These are phyloP conservation scores for Albugo candida DNA, from an alignment of 352 stramenopile species.

Conservation along the genomic window DNA sequence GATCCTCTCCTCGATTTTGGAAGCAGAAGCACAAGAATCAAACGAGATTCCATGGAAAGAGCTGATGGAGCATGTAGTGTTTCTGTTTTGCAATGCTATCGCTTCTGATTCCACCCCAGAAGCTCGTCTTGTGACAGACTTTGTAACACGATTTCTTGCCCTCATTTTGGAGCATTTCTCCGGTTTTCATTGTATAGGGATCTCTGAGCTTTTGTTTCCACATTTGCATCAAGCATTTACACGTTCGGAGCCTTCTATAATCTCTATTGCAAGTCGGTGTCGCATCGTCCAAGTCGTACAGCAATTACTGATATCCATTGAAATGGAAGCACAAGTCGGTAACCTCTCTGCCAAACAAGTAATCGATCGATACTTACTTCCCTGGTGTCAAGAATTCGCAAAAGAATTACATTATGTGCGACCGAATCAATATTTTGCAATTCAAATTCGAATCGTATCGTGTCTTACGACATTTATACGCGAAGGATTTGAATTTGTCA, in stretches of 20 bases:
- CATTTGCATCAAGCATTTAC: constrained; percentile 43
- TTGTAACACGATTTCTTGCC: constrained; percentile 55
- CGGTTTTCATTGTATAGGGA: constrained; percentile 58
- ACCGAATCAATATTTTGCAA: constrained; percentile 29
- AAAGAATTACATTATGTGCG: not conserved
- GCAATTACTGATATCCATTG: constrained; percentile 55
- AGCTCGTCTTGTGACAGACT: constrained; percentile 34
- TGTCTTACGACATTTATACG: constrained; percentile 60
- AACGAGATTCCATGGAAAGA: constrained; percentile 20
- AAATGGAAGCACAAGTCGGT: constrained; percentile 66
- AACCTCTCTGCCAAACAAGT: constrained; percentile 18
- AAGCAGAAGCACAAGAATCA: constrained; percentile 62
- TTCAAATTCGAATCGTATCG: constrained; percentile 61
- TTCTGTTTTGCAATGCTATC: constrained; percentile 25
- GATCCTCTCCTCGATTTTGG: constrained; percentile 55
- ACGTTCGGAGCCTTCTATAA: constrained; percentile 3
- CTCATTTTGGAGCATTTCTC: constrained; percentile 52
- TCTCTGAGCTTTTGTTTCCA: constrained; percentile 51
- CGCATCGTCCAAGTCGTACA: constrained; percentile 56
- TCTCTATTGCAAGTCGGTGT: constrained; percentile 8
- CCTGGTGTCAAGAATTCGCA: no score
- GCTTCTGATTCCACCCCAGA: constrained; percentile 29
- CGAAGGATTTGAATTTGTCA: constrained; percentile 51
- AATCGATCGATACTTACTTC: no score
- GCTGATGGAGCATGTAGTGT: constrained; percentile 9